Evolutionary conservation across 169 alveolate genomes (phyloP), one percentile per base, ranked within the genome.

Genomic region (Ichthyophthirius multifiliis): DNA sequence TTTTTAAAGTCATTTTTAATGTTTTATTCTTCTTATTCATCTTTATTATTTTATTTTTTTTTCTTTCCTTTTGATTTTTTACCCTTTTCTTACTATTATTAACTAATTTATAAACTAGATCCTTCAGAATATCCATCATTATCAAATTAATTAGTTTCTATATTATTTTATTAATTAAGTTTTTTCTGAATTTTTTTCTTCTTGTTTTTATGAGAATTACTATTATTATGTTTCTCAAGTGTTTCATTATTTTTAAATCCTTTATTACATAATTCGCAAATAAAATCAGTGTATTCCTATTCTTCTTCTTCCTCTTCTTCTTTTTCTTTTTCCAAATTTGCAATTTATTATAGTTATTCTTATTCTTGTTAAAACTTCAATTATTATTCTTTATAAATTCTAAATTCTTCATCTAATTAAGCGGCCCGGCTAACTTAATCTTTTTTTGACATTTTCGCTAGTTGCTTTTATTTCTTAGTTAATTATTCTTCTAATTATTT

Each of bases 181-280:
- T 32, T 73, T 43, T 81, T 46, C 65, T 76, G 18, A 16, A 46
- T 46, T 23, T 55, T 55, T 27, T 55, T 55, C 71, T 55, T 55
- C 39, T 55, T 55, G 12, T 84, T 84, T 78, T 84, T 86, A 74
- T 90, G 95, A 16, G 78, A 82, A 45, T 90, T 90, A 15, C 85
- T 55, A 32, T 90, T 76, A 43, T 77, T 32, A 62, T 90, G 95
- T 65, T 80, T 84, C 43, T 83, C 43, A 20, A 90, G 35, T 32
- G 86, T 74, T 32, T 77, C 83, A 30, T 83, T 89, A 67, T 85
- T 86, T 82, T 90, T 90, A 84, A 90, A 90, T 9, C 78, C 82
- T 43, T 90, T 90, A 27, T 77, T 82, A 63, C 95, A 90, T 16
- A 86, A 48, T 35, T 84, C 84, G 63, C 95, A 90, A 47, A 43